Evolutionary conservation across 306 rosid species (phyloP).

Genomic region (Sechiopsis laciniata): DNA sequence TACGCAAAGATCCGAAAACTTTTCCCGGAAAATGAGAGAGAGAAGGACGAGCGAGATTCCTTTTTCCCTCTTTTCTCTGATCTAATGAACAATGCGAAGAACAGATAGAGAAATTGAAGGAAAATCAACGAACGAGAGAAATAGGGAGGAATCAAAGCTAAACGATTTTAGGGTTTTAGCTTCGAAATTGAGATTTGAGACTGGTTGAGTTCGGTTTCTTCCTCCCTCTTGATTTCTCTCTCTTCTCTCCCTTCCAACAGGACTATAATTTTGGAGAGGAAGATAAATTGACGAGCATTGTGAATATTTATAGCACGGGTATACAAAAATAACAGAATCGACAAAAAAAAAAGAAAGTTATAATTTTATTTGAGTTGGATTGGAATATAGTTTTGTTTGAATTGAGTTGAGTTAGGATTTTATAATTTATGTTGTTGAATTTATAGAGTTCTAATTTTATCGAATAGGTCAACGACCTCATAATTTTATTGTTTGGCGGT

Average conservation of each 20-base stretch:
- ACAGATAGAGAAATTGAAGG: neutral
- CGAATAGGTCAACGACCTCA: too few species aligned
- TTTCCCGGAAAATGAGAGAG: conserved; percentile 18
- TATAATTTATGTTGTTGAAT: too few species aligned
- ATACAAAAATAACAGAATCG: too few species aligned
- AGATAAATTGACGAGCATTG: neutral
- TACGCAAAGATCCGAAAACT: conserved; percentile 19
- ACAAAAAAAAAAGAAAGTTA: too few species aligned
- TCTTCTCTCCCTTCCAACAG: conserved; percentile 3
- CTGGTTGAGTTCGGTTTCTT: neutral
- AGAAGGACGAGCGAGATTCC: neutral
- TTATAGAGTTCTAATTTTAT: too few species aligned
- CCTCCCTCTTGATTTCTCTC: conserved; percentile 8
- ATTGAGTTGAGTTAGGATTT: too few species aligned
- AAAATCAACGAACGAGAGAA: conserved; percentile 6
- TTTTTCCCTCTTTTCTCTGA: neutral
- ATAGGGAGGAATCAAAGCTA: conserved; percentile 16
- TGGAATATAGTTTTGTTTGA: too few species aligned
- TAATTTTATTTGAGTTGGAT: too few species aligned
- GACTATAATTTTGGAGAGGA: neutral
- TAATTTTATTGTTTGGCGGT: too few species aligned
- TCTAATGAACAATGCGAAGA: conserved; percentile 16
- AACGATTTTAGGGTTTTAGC: conserved; percentile 15
- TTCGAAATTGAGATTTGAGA: conserved; percentile 13
- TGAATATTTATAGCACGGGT: neutral